Evolutionary conservation across 176 grass and related monocot genomes (phyloP), one percentile per base, ranked within the genome.

Genomic region (Oropetium thomaeum): DNA sequence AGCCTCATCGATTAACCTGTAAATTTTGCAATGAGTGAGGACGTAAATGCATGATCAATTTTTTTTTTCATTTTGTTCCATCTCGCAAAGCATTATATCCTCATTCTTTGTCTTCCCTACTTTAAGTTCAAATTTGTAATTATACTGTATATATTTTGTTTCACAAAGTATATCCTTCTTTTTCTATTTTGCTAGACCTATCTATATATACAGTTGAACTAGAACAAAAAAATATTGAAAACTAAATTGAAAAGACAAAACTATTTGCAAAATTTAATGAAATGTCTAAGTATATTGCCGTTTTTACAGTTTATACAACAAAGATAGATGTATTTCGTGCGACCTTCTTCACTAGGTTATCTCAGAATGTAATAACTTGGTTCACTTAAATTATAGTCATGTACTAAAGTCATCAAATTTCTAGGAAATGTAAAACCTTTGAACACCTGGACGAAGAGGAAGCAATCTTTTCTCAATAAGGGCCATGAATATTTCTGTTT

Each of bases 401-500:
- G 29, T 71, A 29, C 54, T 51, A 59, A 69, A 82, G 3, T 31
- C 26, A 75, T 54, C 30, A 85, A 65, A 76, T 58, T 58, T 79
- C 34, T 65, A 81, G 32, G 62, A 83, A 88, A 70, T 72, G 17
- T 8, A 66, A 54, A 23, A 98, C 95, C 95, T 92, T 89, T 93
- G 86, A 89, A 98, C 95, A 69, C 91, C 95, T 67, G 91, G 95
- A 40, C 95, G 91, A 23, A 94, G 95, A 85, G 95, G 95, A 85
- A 98, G 95, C 43, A 98, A 71, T 77, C 81, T 98, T 69, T 94
- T 98, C 87, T 98, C 95, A 76, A 98, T 94, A 35, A 98, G 82
- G 25, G 71, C 79, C 95, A 98, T 98, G 65, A 98, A 98, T 63
- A 92, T 60, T 80, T 98, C 89, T 35, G 95, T 98, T 83, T 98